A percentile compares a stretch with the other conserved stretches of the same genome.
These are phyloP conservation scores for Penicillium samsonianum DNA, from an alignment of 495 filamentous ascomycete species.

Conservation along the genomic window DNA sequence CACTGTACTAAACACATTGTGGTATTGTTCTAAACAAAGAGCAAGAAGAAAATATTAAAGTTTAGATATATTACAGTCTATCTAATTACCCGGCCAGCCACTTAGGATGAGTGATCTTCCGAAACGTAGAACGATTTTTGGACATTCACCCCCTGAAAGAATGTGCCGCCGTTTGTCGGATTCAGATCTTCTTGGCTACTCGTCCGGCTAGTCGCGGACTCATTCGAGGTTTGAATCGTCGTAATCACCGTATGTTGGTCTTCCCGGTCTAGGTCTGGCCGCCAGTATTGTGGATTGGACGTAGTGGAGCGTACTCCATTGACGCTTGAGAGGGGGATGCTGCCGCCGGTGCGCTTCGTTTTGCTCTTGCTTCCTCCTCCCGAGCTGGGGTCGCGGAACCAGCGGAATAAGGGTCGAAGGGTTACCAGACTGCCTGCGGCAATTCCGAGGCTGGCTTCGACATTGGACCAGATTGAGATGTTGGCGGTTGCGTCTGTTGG, in stretches of 20 bases:
- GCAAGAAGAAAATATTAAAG: neutral
- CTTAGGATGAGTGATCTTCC: conserved; percentile 19
- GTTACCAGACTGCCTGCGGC: conserved; percentile 49
- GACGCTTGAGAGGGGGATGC: conserved; percentile 38
- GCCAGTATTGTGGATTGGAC: conserved; percentile 35
- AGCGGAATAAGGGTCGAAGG: conserved; percentile 51
- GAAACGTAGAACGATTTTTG: conserved; percentile 45
- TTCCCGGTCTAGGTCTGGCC: conserved; percentile 34
- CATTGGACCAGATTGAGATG: conserved; percentile 50
- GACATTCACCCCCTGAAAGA: conserved; percentile 39
- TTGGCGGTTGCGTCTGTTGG: conserved; percentile 40
- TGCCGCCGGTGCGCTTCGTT: conserved; percentile 33
- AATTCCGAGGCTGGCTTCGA: conserved; percentile 50
- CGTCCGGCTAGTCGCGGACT: conserved; percentile 26
- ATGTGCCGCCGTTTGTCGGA: conserved; percentile 26
- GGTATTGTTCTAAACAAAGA: neutral
- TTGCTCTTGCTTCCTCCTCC: conserved; percentile 20
- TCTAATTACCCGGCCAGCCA: neutral
- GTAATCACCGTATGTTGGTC: conserved; percentile 32
- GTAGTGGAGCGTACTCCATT: conserved; percentile 24
- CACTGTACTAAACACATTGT: neutral
- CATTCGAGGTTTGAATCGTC: conserved; percentile 34
- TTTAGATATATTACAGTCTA: neutral
- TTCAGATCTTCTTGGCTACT: conserved; percentile 46
- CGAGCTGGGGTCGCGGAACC: conserved; percentile 42